phyloP scores from a whole-genome alignment of 768 basidiomycete species.

The Phanerochaete carnosa region DNA sequence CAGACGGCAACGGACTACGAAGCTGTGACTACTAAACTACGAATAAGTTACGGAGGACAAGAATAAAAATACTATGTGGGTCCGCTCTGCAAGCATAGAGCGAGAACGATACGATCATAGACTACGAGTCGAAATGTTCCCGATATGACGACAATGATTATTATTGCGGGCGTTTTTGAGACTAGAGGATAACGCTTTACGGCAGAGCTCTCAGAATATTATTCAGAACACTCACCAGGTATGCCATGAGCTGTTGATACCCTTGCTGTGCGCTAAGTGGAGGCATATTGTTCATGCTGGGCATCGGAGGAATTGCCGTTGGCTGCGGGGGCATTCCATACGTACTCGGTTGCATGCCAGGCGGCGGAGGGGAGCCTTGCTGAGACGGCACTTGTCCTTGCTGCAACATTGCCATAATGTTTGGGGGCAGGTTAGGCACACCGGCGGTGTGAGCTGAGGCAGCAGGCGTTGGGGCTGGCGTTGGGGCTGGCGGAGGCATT shows the following conservation, averaged over 20 bases:
- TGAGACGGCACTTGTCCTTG: conserved; percentile 36
- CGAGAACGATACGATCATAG: background rate
- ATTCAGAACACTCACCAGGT: conserved; percentile 16
- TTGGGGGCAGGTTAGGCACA: conserved; percentile 52
- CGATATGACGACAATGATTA: background rate
- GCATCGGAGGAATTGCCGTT: conserved; percentile 38
- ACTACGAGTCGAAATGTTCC: background rate
- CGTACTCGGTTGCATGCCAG: conserved; percentile 21
- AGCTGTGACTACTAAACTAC: background rate
- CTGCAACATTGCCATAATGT: conserved; percentile 66
- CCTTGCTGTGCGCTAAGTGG: conserved; percentile 37
- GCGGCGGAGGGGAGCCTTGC: conserved; percentile 20
- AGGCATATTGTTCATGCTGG: conserved; percentile 26
- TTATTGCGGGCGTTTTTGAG: conserved; percentile 6
- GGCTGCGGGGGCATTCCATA: conserved; percentile 47
- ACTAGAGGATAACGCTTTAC: background rate
- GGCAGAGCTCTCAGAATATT: background rate
- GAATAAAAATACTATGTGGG: background rate
- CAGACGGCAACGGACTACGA: background rate
- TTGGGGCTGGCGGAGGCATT: conserved; percentile 28
- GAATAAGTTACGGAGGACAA: background rate
- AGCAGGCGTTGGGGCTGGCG: conserved; percentile 26
- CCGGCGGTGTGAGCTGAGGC: conserved; percentile 20
- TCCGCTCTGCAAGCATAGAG: background rate
- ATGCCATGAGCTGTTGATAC: conserved; percentile 70